Conservation (phyloP, 1,139 yeast species). For the Suhomyces bribrorum region DNA sequence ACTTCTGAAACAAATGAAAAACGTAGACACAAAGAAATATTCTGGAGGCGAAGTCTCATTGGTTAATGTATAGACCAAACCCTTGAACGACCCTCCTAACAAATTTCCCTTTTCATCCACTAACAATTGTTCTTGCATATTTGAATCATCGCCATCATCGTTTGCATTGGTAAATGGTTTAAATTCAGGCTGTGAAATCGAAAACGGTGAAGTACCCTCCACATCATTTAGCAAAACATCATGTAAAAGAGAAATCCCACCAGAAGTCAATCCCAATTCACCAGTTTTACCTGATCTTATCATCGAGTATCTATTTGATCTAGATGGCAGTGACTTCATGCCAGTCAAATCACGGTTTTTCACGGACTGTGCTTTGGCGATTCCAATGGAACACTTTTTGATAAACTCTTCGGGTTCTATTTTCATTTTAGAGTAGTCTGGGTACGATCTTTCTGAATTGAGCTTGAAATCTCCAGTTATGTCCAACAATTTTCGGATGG, state of each 20-base stretch:
- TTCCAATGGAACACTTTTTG: constrained; percentile 60
- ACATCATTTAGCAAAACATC: constrained; percentile 46
- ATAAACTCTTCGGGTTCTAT: constrained; percentile 67
- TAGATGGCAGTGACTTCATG: constrained; percentile 13
- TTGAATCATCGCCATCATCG: constrained; percentile 4
- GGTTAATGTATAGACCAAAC: constrained; percentile 69
- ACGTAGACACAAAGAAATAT: constrained; percentile 69
- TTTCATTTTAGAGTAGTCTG: constrained; percentile 62
- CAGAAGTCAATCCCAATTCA: constrained; percentile 53
- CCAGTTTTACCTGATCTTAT: constrained; percentile 60
- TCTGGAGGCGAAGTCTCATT: constrained; percentile 72
- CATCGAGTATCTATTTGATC: constrained; percentile 54
- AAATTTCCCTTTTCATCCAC: constrained; percentile 54
- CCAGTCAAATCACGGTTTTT: constrained; percentile 26
- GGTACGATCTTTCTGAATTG: constrained; percentile 65
- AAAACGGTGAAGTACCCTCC: constrained; percentile 43
- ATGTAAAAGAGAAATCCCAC: constrained; percentile 56
- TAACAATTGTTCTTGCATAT: constrained; percentile 46
- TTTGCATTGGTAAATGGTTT: constrained; percentile 32
- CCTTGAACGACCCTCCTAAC: constrained; percentile 78
- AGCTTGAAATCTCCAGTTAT: constrained; percentile 74
- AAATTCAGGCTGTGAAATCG: constrained; percentile 42
- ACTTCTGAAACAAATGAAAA: constrained; percentile 76
- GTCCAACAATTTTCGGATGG: constrained; percentile 42
- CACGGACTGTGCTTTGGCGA: constrained; percentile 44